phyloP scores from a whole-genome alignment of 1,284 basidiomycete species.

The Inonotus hispidus region DNA sequence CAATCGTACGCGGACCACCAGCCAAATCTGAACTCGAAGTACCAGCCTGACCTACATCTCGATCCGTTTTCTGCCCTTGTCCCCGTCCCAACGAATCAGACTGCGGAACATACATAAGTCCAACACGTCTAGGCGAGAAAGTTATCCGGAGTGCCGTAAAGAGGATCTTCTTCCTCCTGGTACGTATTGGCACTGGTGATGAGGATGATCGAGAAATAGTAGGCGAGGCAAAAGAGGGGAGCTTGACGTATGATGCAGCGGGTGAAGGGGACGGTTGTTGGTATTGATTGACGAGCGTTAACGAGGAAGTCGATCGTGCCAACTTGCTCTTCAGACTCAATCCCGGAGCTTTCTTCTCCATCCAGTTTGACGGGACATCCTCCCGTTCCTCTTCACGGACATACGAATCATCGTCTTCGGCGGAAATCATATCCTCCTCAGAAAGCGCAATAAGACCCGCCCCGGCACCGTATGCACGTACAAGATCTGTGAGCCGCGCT shows the following conservation, averaged over 20 bases:
- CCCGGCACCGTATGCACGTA: constrained; percentile 12
- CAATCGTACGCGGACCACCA: constrained; percentile 12
- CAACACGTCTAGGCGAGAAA: constrained; percentile 13
- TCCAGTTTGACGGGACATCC: constrained; percentile 3
- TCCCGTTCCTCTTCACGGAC: not conserved
- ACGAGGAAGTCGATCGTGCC: not conserved
- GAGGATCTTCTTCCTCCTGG: not conserved
- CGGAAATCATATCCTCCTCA: not conserved
- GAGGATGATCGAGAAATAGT: too few relatives aligned
- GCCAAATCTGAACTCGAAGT: not conserved
- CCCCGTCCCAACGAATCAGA: not conserved
- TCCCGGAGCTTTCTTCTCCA: constrained; percentile 13
- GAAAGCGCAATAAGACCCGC: constrained; percentile 11
- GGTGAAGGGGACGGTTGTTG: not conserved
- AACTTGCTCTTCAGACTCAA: constrained; percentile 4
- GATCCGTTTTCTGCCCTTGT: not conserved
- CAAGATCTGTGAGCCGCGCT: constrained; percentile 14
- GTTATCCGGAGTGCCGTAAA: constrained; percentile 4
- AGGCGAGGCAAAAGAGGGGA: constrained; percentile 7
- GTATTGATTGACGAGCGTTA: not conserved
- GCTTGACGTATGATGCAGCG: not conserved
- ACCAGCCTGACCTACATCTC: not conserved
- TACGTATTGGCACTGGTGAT: not conserved
- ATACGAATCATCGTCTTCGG: not conserved
- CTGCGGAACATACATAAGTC: constrained; percentile 12